Conservation (phyloP, 805 yeast genomes). For the Saccharomycopsis capsularis region DNA sequence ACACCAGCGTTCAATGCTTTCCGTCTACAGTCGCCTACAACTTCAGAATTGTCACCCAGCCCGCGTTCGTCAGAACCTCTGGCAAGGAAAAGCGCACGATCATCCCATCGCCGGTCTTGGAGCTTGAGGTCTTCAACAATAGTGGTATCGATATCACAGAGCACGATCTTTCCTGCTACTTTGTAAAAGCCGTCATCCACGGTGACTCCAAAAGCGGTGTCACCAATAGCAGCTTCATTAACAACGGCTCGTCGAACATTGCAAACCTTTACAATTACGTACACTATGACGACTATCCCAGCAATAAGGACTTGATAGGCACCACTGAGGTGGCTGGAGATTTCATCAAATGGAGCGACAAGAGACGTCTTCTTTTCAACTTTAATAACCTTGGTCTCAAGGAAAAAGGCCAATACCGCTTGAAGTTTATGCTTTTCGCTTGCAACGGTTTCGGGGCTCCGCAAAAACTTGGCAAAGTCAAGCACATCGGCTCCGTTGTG, state of each 20-base stretch:
- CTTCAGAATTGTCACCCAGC: constrained; percentile 11
- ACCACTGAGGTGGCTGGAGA: constrained; percentile 15
- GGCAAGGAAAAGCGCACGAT: constrained; percentile 17
- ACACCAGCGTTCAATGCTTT: neutral
- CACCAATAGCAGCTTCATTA: neutral
- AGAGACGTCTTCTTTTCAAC: constrained; percentile 8
- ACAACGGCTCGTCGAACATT: neutral
- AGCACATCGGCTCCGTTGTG: constrained; percentile 1
- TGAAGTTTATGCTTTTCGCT: constrained; percentile 11
- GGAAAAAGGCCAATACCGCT: constrained; percentile 12
- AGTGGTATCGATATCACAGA: constrained; percentile 9
- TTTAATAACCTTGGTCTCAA: constrained; percentile 13
- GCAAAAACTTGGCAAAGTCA: neutral
- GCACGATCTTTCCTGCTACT: constrained; percentile 5
- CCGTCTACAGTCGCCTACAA: constrained; percentile 2
- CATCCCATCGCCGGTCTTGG: constrained; percentile 17
- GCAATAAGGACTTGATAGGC: constrained; percentile 8
- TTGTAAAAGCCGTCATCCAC: constrained; percentile 8
- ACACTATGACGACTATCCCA: neutral
- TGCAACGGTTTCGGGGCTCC: constrained; percentile 4
- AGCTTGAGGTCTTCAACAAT: constrained; percentile 11
- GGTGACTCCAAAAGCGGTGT: neutral
- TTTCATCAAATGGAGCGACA: constrained; percentile 1
- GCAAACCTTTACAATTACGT: neutral
- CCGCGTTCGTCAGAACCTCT: constrained; percentile 11